Base-by-base conservation (phyloP, 208 protist genomes). In the Acanthamoeba triangularis region DNA sequence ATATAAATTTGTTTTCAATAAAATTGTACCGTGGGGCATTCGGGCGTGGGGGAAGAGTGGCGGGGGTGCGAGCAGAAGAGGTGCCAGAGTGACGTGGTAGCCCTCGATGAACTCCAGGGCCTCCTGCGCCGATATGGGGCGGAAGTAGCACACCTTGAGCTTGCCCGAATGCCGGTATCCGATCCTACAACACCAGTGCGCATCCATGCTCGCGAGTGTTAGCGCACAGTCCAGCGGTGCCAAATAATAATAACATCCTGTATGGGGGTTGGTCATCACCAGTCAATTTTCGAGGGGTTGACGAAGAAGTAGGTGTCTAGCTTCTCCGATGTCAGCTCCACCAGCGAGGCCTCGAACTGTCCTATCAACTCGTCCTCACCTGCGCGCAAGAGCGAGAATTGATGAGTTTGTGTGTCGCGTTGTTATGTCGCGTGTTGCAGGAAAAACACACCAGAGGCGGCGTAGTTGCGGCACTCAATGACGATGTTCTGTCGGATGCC, bases 401-500 rank as follows among this genome's bases (percentile, higher is more conserved):
- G 41, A 47, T 47, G 41, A 47, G 41, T n/a, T n/a, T 11, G 54
- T 25, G 54, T 23, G 54, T 59, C 20, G 65, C 7, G 72, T 35
- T 25, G 10, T 25, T 14, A 8, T 5, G 61, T n/a, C 20, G 20
- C 28, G 28, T 10, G 5, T 67, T 6, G 61, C 61, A 67, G 6
- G 20, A 67, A 80, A 30, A 11, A 10, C 35, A 44, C 13, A 80
- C 72, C 72, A 13, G 72, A 80, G 41, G 72, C 35, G 33, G 37
- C 14, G 23, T 80, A 49, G 14, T 80, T 80, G 23, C 33, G 72
- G 33, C 72, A 80, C 5, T 80, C 35, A 20, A 80, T 80, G 30
- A 47, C 41, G 72, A 80, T 80, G 72, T 47, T 80, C 23, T 80
- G 72, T 20, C 72, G 72, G 23, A 80, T 80, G 33, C 72, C 72